Evolutionary conservation across 305 asterid genomes (phyloP).

Genomic region (Ilex paraguariensis): DNA sequence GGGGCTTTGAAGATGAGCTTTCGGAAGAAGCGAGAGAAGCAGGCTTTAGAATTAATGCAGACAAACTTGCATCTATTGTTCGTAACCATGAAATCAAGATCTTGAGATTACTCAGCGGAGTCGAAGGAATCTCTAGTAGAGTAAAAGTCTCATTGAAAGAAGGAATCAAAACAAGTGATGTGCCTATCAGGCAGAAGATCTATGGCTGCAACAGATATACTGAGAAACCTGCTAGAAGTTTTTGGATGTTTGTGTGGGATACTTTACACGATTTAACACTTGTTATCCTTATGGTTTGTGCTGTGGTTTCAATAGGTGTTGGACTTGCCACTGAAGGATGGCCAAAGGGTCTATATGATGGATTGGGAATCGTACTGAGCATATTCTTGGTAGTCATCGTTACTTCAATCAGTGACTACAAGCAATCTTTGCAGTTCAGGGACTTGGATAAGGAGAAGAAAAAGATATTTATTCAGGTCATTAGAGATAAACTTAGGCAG

Average conservation of each 20-base stretch:
- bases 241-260: slow-evolving; percentile 75
- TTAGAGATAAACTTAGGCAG: slow-evolving; percentile 74
- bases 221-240: slow-evolving; percentile 62
- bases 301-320: slow-evolving; percentile 83
- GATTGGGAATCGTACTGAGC: slow-evolving; percentile 81
- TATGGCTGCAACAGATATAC: slow-evolving; percentile 54
- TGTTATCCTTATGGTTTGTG: slow-evolving; percentile 66
- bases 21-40: slow-evolving; percentile 51
- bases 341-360: slow-evolving; percentile 93
- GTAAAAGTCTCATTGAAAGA: slow-evolving; percentile 44
- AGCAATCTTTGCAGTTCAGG: slow-evolving; percentile 85
- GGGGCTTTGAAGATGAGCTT: slow-evolving; percentile 19
- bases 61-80: slow-evolving; percentile 55
- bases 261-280: slow-evolving; percentile 74
- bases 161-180: slow-evolving; percentile 47
- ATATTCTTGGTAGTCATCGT: slow-evolving; percentile 80
- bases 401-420: slow-evolving; percentile 91
- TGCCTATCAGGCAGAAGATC: slow-evolving; percentile 36
- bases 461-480: slow-evolving; percentile 78
- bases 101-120: slow-evolving; percentile 50
- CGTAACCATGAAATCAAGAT: slow-evolving; percentile 54
- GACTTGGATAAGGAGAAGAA: slow-evolving; percentile 97
- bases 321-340: slow-evolving; percentile 98
- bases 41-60: slow-evolving; percentile 55
- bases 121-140: slow-evolving; percentile 44